Evolutionary conservation across 2,329 filamentous ascomycete species (phyloP).

Genomic region (Claviceps purpurea): DNA sequence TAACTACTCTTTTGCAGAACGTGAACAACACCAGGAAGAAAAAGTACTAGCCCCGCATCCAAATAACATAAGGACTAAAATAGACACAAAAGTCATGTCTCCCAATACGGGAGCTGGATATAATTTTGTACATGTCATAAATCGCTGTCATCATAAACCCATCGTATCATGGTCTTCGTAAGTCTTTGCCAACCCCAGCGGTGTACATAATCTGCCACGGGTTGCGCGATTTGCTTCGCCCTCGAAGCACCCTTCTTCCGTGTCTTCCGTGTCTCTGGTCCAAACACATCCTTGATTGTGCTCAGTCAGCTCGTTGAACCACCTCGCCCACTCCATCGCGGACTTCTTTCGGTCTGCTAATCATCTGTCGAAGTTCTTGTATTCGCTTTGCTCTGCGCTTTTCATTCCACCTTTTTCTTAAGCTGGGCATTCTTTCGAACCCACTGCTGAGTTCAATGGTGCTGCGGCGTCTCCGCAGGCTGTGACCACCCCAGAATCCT

Average conservation of each 20-base stretch:
- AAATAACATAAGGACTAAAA: background rate
- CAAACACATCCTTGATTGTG: background rate
- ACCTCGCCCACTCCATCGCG: constrained; percentile 46
- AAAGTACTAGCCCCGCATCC: background rate
- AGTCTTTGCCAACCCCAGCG: background rate
- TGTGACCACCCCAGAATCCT: constrained; percentile 21
- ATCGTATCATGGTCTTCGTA: constrained; percentile 7
- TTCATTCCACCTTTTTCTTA: constrained; percentile 44
- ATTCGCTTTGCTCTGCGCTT: constrained; percentile 44
- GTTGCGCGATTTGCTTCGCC: too few relatives aligned
- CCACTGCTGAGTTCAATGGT: constrained; percentile 27
- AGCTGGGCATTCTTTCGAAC: constrained; percentile 37
- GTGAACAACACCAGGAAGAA: background rate
- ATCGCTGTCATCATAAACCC: constrained; percentile 4
- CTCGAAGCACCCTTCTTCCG: background rate
- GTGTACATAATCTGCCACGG: background rate
- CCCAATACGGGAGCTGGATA: background rate
- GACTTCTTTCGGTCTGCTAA: constrained; percentile 45
- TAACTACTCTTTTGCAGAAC: background rate
- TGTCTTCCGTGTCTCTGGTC: background rate
- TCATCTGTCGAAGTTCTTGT: constrained; percentile 44
- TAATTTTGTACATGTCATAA: background rate
- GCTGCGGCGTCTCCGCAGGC: constrained; percentile 13
- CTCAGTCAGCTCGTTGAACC: constrained; percentile 16
- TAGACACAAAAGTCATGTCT: background rate